Base-by-base conservation (phyloP, 1,284 basidiomycete species). In the Cryptococcus sp. region DNA sequence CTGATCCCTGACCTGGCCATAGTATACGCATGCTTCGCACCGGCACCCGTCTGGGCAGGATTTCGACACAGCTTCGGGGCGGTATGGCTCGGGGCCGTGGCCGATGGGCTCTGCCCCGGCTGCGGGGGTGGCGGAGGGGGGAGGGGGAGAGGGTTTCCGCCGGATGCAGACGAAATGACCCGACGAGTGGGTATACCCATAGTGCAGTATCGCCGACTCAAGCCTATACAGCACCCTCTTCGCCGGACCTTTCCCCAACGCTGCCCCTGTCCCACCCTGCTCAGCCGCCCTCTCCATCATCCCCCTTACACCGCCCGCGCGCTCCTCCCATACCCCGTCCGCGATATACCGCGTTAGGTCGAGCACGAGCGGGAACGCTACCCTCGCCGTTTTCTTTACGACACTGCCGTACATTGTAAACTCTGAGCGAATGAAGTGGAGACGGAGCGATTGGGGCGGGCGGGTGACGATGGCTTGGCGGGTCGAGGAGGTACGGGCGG, bases 101-200 rank as follows among this genome's bases (percentile, higher is more conserved):
- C 18, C 16, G 15, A 20, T 15, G 3, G 37, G 42, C 18, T 12
- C 43, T 18, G 4, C n/a, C 16, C 44, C 52, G 4, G 11, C 36
- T 4, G 33, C 8, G 12, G 18, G 9, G 12, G 35, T 16, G 20
- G 37, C 1, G 20, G 35, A 18, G 5, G 45, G 2, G 16, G 35
- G 28, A 5, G 45, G 37, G 21, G 52, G 54, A 6, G 42, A 53
- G 0, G 91, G 91, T 73, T 87, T 87, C 39, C 92, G 81, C n/a
- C 92, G 81, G 72, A 85, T 93, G 62, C 88, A 90, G 60, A 95
- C 83, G 70, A 93, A 96, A 73, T 96, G 93, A 1, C 93, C 92
- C 68, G 88, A 93, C 6, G 85, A 87, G 69, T 94, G 91, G 57
- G 85, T 84, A 54, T 73, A 75, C 18, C 92, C 92, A 71, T 87